Evolutionary conservation across 192 early-diverging fungal genomes (phyloP).

Genomic region (Backusella macrospora): DNA sequence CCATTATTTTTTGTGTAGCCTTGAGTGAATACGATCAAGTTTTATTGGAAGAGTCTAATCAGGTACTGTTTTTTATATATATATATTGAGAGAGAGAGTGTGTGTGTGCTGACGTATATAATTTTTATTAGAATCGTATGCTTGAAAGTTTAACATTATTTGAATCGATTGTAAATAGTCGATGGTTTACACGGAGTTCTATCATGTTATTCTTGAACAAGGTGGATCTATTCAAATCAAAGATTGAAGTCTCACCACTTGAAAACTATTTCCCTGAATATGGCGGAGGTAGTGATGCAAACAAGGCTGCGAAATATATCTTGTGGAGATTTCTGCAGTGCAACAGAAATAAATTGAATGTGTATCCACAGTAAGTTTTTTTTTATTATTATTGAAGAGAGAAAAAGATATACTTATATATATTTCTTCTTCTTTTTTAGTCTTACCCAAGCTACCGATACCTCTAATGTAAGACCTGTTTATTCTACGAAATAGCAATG

Average conservation of each 20-base stretch:
- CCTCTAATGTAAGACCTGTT: constrained; percentile 18
- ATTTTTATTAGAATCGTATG: constrained; percentile 81
- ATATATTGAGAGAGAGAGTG: too few relatives aligned
- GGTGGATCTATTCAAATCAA: constrained; percentile 76
- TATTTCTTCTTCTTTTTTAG: background rate
- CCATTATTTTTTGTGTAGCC: constrained; percentile 85
- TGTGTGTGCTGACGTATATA: too few relatives aligned
- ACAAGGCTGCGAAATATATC: constrained; percentile 88
- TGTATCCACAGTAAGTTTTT: constrained; percentile 82
- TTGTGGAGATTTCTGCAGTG: constrained; percentile 89
- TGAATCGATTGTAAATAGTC: constrained; percentile 82
- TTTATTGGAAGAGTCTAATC: constrained; percentile 70
- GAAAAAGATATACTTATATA: background rate
- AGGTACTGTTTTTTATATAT: constrained; percentile 36
- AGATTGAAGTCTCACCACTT: constrained; percentile 69
- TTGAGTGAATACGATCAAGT: constrained; percentile 87
- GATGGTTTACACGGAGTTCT: constrained; percentile 82
- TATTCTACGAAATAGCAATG: too few relatives aligned
- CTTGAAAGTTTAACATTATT: constrained; percentile 81
- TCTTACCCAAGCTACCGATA: constrained; percentile 21
- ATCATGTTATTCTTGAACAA: constrained; percentile 90
- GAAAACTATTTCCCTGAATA: constrained; percentile 83
- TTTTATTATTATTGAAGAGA: background rate
- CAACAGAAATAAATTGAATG: constrained; percentile 80
- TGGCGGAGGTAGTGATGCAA: constrained; percentile 72